Evolutionary conservation across 1,139 yeast genomes (phyloP).

Genomic region (Suhomyces ambrosiae): DNA sequence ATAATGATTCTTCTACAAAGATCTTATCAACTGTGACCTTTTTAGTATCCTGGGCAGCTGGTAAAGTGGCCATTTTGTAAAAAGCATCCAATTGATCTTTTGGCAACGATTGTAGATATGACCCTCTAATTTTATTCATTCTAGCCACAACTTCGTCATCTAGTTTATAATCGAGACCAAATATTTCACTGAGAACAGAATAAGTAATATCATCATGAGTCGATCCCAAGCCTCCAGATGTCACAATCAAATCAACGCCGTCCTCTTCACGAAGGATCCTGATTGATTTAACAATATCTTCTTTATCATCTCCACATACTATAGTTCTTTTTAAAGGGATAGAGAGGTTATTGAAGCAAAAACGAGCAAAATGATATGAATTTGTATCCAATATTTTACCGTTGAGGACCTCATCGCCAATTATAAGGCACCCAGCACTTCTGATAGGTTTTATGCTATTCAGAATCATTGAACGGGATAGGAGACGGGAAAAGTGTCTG

Average conservation of each 20-base stretch:
- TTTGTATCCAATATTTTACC: conserved; percentile 86
- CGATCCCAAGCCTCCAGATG: conserved; percentile 87
- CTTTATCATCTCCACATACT: conserved; percentile 76
- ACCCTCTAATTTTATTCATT: conserved; percentile 55
- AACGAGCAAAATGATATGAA: conserved; percentile 68
- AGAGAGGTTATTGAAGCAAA: conserved; percentile 62
- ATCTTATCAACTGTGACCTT: conserved; percentile 44
- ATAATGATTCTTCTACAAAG: conserved; percentile 57
- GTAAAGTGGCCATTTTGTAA: conserved; percentile 78
- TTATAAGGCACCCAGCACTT: conserved; percentile 55
- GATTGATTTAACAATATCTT: conserved; percentile 61
- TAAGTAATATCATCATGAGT: conserved; percentile 91
- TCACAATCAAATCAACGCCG: conserved; percentile 67
- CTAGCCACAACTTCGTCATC: conserved; percentile 60
- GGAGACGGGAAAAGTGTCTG: neutral
- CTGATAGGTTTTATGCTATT: conserved; percentile 9
- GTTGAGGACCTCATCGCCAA: conserved; percentile 86
- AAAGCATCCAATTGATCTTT: conserved; percentile 58
- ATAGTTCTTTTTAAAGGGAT: conserved; percentile 65
- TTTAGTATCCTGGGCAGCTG: conserved; percentile 39
- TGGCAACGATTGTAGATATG: conserved; percentile 38
- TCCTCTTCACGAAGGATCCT: conserved; percentile 41
- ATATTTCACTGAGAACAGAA: conserved; percentile 67
- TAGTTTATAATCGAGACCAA: conserved; percentile 48
- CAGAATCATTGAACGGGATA: conserved; percentile 1